Base-by-base conservation (phyloP, 2,329 filamentous ascomycete genomes). In the Fonsecaea monophora region DNA sequence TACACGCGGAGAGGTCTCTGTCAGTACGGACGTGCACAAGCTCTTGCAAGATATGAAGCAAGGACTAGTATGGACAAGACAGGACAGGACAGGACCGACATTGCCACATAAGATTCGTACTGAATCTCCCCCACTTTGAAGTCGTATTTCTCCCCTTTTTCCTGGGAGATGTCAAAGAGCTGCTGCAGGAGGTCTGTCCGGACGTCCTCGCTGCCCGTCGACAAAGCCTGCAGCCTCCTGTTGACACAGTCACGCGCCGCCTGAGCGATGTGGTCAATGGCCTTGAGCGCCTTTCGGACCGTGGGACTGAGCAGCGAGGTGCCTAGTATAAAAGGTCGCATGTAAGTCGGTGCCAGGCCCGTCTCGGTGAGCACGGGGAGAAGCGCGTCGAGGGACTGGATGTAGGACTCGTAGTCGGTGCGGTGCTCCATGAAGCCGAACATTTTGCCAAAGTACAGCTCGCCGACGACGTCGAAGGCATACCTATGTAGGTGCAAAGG, bases 61-160 rank as follows among this genome's bases (percentile, higher is more conserved):
- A 25, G 25, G 25, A 25, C 35, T 37, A 37, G 35, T 25, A 37
- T 37, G 35, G 7, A 12, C 10, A 12, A 37, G 7, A 12, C 0
- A 84, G 73, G 21, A 12, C 0, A 84, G 73, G 21, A 79, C 79
- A 0, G 86, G 84, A 50, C 86, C 83, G 2, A 89, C 79, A 66
- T 84, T 86, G 56, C 66, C 12, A 65, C 59, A 21, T 67, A 69
- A 42, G 67, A 59, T 58, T 72, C 70, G 34, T 62, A 57, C 40
- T 67, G 38, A n/a, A 71, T 62, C 2, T 72, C 68, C 4, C 38
- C 53, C 38, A 68, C 10, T 4, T 72, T 71, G 60, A 78, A 78
- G 48, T 76, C 72, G 34, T 75, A 54, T 54, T 75, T 71, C 32
- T 73, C 68, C 2, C 76, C 77, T 53, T 75, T 73, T 12, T 76